phyloP scores from a whole-genome alignment of 495 filamentous ascomycete genomes.

The Penicillium bialowiezense region DNA sequence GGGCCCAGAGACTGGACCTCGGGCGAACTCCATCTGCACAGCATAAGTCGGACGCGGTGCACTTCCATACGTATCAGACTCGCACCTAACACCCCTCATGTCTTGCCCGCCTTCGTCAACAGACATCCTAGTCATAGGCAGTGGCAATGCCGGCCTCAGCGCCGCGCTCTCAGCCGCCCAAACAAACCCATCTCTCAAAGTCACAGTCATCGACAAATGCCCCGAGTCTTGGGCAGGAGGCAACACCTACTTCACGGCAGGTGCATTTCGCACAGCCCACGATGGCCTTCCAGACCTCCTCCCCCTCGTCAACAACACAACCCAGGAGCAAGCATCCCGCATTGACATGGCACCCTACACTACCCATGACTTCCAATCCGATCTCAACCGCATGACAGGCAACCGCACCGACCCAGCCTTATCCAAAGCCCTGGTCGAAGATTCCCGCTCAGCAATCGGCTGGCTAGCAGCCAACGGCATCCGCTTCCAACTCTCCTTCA shows the following conservation, averaged over 20 bases:
- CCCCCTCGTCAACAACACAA: constrained; percentile 47
- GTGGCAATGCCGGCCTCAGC: constrained; percentile 59
- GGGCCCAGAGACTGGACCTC: background rate
- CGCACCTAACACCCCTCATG: too few relatives aligned
- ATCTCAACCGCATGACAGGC: constrained; percentile 49
- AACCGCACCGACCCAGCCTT: constrained; percentile 46
- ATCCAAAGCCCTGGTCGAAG: constrained; percentile 41
- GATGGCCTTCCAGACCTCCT: constrained; percentile 46
- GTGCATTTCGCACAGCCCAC: constrained; percentile 51
- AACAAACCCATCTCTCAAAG: constrained; percentile 22
- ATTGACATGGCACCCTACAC: constrained; percentile 50
- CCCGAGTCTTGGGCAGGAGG: constrained; percentile 53
- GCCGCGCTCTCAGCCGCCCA: constrained; percentile 50
- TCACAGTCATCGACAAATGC: constrained; percentile 54
- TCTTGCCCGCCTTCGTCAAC: background rate
- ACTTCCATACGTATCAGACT: too few relatives aligned
- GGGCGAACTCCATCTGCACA: too few relatives aligned
- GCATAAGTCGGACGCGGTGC: too few relatives aligned
- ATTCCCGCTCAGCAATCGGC: constrained; percentile 44
- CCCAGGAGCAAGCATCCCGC: constrained; percentile 22
- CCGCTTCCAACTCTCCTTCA: constrained; percentile 56
- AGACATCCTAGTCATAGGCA: constrained; percentile 54
- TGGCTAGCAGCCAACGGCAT: constrained; percentile 55
- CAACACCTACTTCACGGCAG: constrained; percentile 58
- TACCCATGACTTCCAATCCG: constrained; percentile 38